phyloP scores from a whole-genome alignment of 1,139 yeast species.

The Torulaspora globosa region DNA sequence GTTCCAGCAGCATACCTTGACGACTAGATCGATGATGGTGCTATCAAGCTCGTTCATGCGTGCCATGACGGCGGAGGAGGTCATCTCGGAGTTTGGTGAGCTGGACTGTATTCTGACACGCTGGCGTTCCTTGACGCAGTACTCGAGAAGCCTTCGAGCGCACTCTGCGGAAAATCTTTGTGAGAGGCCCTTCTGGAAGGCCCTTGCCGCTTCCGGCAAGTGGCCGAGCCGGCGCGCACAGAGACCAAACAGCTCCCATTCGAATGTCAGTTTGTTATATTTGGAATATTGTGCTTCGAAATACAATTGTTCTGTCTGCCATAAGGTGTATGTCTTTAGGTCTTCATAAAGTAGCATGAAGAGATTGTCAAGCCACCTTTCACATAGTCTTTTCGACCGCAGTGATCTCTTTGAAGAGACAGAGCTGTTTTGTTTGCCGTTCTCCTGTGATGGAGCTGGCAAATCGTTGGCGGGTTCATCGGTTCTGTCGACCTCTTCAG shows the following conservation, averaged over 20 bases:
- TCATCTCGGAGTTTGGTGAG: conserved; percentile 24
- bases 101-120: conserved; percentile 28
- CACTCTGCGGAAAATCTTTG: conserved; percentile 80
- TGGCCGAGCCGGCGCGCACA: conserved; percentile 83
- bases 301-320: conserved; percentile 90
- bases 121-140: conserved; percentile 45
- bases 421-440: conserved; percentile 17
- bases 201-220: conserved; percentile 77
- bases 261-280: conserved; percentile 75
- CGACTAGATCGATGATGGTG: conserved; percentile 63
- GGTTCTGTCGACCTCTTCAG: conserved; percentile 41
- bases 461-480: conserved; percentile 44
- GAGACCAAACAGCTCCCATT: conserved; percentile 91
- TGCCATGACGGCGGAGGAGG: conserved; percentile 39
- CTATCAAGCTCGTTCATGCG: conserved; percentile 53
- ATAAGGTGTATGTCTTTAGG: conserved; percentile 81
- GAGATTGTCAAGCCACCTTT: conserved; percentile 92
- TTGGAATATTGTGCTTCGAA: conserved; percentile 78
- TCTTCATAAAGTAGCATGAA: conserved; percentile 92
- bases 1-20: conserved; percentile 85
- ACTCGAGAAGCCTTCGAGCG: conserved; percentile 67
- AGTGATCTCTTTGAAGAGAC: conserved; percentile 9
- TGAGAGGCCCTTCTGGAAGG: conserved; percentile 68
- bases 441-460: conserved; percentile 4
- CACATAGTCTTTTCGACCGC: conserved; percentile 73